Percentiles rank a stretch among this genome's conserved stretches.
Evolutionary conservation across 768 basidiomycete genomes (phyloP).

Genomic region (Arthromyces matolae): DNA sequence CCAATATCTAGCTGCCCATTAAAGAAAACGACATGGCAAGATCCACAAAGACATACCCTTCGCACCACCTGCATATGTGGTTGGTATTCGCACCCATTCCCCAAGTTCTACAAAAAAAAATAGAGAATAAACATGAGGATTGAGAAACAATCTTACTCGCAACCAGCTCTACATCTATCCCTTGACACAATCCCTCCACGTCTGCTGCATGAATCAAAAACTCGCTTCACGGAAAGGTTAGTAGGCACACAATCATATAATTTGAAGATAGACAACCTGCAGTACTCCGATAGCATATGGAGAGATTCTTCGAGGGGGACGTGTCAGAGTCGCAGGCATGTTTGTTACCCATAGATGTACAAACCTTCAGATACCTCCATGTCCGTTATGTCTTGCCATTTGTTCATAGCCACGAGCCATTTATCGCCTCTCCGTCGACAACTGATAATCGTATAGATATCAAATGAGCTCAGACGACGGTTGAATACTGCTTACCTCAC

Average conservation of each 20-base stretch:
- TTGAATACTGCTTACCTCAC: slow-evolving; percentile 58
- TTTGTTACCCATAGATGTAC: slow-evolving; percentile 1
- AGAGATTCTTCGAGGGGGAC: slow-evolving; percentile 66
- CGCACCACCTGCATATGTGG: slow-evolving; percentile 97
- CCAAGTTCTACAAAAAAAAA: slow-evolving; percentile 61
- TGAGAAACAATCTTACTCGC: slow-evolving; percentile 44
- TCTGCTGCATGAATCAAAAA: slow-evolving; percentile 98
- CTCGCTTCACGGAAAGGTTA: slow-evolving; percentile 51
- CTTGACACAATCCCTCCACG: slow-evolving; percentile 95
- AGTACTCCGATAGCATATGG: slow-evolving; percentile 70
- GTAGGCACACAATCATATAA: neutral
- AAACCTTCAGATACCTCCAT: slow-evolving; percentile 85
- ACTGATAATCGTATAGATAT: slow-evolving; percentile 35
- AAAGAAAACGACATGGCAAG: too few relatives aligned
- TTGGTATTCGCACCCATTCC: slow-evolving; percentile 87
- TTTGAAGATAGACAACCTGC: slow-evolving; percentile 48
- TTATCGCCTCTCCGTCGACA: slow-evolving; percentile 72
- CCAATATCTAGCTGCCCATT: too few relatives aligned
- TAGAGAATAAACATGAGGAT: neutral
- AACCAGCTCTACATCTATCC: slow-evolving; percentile 90
- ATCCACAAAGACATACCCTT: slow-evolving; percentile 68
- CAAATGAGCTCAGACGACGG: neutral
- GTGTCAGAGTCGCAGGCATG: neutral
- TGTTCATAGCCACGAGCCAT: slow-evolving; percentile 98
- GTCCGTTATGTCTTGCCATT: slow-evolving; percentile 95